phyloP scores from a whole-genome alignment of 2,329 filamentous ascomycete genomes.

The Neonectria coccinea region DNA sequence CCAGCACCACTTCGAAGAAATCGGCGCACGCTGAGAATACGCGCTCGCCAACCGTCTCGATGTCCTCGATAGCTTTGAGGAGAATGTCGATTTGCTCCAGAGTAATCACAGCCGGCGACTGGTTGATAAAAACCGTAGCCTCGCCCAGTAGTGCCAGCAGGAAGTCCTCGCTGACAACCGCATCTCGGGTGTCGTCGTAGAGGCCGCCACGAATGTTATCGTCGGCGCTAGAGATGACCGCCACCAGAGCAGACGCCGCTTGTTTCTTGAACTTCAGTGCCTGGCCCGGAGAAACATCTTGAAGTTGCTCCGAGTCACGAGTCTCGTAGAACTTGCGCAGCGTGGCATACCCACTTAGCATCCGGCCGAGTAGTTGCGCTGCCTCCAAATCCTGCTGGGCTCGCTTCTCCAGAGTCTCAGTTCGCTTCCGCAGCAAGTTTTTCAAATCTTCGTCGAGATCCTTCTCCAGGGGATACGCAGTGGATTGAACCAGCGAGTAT shows the following conservation, averaged over 20 bases:
- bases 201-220: constrained; percentile 93
- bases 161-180: constrained; percentile 90
- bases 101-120: constrained; percentile 66
- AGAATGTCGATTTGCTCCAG: constrained; percentile 79
- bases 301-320: constrained; percentile 68
- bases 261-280: constrained; percentile 73
- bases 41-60: constrained; percentile 78
- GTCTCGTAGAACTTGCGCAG: constrained; percentile 90
- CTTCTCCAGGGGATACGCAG: constrained; percentile 76
- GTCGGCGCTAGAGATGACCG: constrained; percentile 86
- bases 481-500: constrained; percentile 87
- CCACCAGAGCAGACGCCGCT: constrained; percentile 78
- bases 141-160: constrained; percentile 87
- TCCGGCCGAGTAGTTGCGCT: constrained; percentile 83
- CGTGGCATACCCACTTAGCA: constrained; percentile 92
- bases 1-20: constrained; percentile 80
- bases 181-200: constrained; percentile 83
- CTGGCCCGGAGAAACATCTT: constrained; percentile 49
- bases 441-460: constrained; percentile 81
- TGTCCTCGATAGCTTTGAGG: constrained; percentile 82
- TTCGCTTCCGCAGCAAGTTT: constrained; percentile 77
- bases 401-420: constrained; percentile 76
- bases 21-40: constrained; percentile 82
- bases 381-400: constrained; percentile 83
- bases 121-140: constrained; percentile 79